These are phyloP conservation scores for Halenospora varia DNA, from an alignment of 495 filamentous ascomycete species.

Conservation along the genomic window DNA sequence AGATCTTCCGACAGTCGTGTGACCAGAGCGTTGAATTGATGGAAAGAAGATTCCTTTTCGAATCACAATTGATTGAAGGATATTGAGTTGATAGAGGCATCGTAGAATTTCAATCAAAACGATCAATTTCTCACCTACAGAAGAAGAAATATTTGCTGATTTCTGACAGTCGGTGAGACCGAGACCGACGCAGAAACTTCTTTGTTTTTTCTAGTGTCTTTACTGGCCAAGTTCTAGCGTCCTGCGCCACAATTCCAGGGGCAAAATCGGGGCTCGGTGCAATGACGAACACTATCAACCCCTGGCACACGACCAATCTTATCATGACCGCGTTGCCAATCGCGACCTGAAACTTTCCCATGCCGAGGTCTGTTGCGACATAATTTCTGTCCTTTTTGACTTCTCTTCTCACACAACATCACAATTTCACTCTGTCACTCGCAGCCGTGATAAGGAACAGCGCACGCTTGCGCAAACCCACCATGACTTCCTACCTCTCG, in stretches of 20 bases:
- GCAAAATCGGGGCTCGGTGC: background rate
- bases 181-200: background rate
- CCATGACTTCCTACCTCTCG: constrained; percentile 32
- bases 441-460: no score
- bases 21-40: no score
- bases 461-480: no score
- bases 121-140: background rate
- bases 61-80: background rate
- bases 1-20: background rate
- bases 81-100: background rate
- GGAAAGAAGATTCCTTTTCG: no score
- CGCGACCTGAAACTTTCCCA: background rate
- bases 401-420: no score
- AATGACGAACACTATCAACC: background rate
- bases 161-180: no score
- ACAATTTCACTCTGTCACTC: background rate
- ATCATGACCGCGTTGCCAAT: background rate
- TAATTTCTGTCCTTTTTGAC: no score
- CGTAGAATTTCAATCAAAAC: background rate
- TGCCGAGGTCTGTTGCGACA: no score
- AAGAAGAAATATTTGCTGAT: no score
- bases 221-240: background rate
- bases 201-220: background rate
- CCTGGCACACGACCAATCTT: background rate
- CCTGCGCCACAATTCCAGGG: background rate